Percentiles rank a stretch among this genome's conserved stretches.
Conservation (phyloP, 495 filamentous ascomycete species). For the Geopyxis carbonaria region DNA sequence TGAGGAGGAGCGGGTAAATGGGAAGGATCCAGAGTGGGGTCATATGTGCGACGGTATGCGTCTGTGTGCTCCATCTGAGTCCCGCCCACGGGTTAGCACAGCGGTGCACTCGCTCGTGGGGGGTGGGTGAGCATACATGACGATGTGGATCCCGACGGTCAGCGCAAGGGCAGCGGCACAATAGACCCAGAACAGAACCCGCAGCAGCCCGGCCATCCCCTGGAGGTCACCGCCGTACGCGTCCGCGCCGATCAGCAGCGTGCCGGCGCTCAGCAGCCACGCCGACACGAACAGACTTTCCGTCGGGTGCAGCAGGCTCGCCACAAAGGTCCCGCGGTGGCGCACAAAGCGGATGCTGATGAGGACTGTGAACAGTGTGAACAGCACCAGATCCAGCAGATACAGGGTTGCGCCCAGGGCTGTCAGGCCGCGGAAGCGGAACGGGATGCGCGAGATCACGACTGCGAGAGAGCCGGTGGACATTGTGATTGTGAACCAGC, state of each 20-base stretch:
- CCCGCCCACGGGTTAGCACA: no score
- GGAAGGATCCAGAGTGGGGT: slow-evolving; percentile 4
- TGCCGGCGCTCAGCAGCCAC: slow-evolving; percentile 1
- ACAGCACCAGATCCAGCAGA: not conserved
- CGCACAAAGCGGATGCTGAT: slow-evolving; percentile 1
- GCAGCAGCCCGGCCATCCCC: not conserved
- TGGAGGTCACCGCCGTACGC: not conserved
- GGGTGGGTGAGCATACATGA: not conserved
- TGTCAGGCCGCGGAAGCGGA: slow-evolving; percentile 2
- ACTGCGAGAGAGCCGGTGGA: slow-evolving; percentile 2
- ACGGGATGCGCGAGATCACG: slow-evolving; percentile 1
- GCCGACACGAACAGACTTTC: slow-evolving; percentile 1
- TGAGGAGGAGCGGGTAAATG: slow-evolving; percentile 4
- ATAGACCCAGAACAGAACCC: not conserved
- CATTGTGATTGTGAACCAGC: slow-evolving; percentile 4
- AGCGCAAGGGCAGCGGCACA: not conserved
- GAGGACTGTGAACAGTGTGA: not conserved
- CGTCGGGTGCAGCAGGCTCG: slow-evolving; percentile 1
- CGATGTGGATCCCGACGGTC: slow-evolving; percentile 1
- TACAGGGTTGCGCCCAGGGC: not conserved
- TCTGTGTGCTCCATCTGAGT: slow-evolving; percentile 4
- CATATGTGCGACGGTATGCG: slow-evolving; percentile 3
- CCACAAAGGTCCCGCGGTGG: slow-evolving; percentile 1
- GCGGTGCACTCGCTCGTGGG: no score
- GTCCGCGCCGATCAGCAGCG: not conserved